Evolutionary conservation across 805 yeast genomes (phyloP).

Genomic region (Torulaspora maleeae): DNA sequence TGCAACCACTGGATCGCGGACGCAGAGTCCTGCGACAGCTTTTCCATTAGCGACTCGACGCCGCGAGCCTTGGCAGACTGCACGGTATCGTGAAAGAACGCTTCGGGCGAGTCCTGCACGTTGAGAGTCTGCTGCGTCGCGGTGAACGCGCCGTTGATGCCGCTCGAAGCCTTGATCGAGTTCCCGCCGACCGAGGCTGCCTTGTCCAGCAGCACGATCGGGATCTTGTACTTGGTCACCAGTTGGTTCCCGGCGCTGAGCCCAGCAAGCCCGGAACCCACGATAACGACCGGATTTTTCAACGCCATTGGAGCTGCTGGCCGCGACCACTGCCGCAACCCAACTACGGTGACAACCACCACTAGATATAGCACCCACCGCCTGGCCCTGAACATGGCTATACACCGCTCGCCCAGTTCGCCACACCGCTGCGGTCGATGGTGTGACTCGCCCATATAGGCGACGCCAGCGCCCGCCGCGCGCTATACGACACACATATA

Average conservation of each 20-base stretch:
- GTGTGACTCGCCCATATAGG: neutral
- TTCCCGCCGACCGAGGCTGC: constrained; percentile 50
- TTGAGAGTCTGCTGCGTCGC: constrained; percentile 48
- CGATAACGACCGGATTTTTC: constrained; percentile 40
- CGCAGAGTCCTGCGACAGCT: constrained; percentile 56
- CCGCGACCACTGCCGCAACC: constrained; percentile 1
- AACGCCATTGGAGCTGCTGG: constrained; percentile 9
- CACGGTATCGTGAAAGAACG: constrained; percentile 61
- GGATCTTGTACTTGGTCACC: constrained; percentile 35
- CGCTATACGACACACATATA: neutral
- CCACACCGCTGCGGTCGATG: neutral
- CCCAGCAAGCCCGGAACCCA: constrained; percentile 59
- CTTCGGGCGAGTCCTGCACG: constrained; percentile 52
- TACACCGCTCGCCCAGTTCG: neutral
- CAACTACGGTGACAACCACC: neutral
- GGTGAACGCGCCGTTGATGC: constrained; percentile 68
- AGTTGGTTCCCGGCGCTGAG: constrained; percentile 42
- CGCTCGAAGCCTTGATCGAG: constrained; percentile 58
- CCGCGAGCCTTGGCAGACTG: constrained; percentile 62
- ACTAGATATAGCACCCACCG: constrained; percentile 4
- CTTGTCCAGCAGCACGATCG: constrained; percentile 49
- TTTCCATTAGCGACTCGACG: constrained; percentile 52
- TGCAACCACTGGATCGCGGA: constrained; percentile 73
- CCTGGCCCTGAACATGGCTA: constrained; percentile 9
- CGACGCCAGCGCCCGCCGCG: neutral